These are phyloP conservation scores for Erythrobasidium hasegawianum DNA, from an alignment of 1,284 basidiomycete species.

Conservation along the genomic window DNA sequence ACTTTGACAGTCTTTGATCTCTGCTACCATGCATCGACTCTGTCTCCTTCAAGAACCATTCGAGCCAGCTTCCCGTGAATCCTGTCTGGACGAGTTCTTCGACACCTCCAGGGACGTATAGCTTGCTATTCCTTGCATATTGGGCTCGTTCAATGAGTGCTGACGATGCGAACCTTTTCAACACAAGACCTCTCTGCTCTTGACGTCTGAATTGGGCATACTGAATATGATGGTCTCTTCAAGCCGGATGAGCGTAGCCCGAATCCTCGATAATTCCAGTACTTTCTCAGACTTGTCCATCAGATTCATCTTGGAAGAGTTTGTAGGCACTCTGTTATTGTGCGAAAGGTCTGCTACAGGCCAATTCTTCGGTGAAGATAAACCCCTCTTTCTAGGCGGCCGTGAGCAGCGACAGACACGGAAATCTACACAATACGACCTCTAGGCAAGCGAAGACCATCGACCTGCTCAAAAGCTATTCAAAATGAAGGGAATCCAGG, in stretches of 20 bases:
- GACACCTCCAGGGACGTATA: conserved; percentile 66
- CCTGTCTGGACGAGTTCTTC: conserved; percentile 63
- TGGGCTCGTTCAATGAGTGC: conserved; percentile 93
- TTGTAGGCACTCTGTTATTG: too few species aligned
- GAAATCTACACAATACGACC: too few species aligned
- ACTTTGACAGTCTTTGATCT: conserved; percentile 26
- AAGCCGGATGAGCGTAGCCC: conserved; percentile 78
- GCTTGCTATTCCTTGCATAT: conserved; percentile 87
- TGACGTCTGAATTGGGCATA: conserved; percentile 35
- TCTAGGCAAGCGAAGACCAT: too few species aligned
- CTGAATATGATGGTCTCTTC: conserved; percentile 98
- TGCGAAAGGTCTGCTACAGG: too few species aligned
- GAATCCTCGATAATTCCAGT: conserved; percentile 54
- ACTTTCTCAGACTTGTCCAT: conserved; percentile 14
- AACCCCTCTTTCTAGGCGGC: too few species aligned
- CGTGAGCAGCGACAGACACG: too few species aligned
- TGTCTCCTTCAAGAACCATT: conserved; percentile 94
- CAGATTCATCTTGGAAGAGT: conserved; percentile 31
- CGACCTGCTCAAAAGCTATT: too few species aligned
- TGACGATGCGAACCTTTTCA: conserved; percentile 37
- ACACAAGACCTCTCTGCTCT: neutral
- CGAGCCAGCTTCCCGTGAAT: conserved; percentile 83
- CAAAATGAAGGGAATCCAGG: too few species aligned
- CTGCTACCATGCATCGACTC: conserved; percentile 86
- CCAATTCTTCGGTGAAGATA: too few species aligned